Evolutionary conservation across 768 basidiomycete genomes (phyloP), one percentile per base, ranked within the genome.

Genomic region (Asterophora lycoperdoides): DNA sequence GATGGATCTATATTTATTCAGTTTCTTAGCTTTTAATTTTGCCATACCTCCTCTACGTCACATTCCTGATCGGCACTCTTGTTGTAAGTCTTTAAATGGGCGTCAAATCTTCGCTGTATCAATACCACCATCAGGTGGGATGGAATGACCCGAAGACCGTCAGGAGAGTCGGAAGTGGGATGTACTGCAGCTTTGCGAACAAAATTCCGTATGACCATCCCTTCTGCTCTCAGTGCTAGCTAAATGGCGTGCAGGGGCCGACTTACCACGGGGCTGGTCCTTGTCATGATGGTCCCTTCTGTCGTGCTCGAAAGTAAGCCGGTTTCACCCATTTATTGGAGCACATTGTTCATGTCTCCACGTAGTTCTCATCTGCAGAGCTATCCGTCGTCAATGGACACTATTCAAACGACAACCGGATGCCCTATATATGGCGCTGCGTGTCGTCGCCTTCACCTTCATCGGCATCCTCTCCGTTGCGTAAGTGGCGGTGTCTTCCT

Each of bases 101-200:
- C 10, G 6, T 6, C 23, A 23, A 19, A 1, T 7, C n/a, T 3
- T 1, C 19, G 5, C 1, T 6, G 30, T 14, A 20, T 15, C 47
- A 14, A 42, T 15, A 30, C 17, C 13, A 36, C 23, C 4, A 26
- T 8, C 10, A 61, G 60, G 19, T 52, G 15, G 60, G 60, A 9
- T 51, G 55, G 14, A 30, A 23, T 17, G 42, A 58, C 41, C 53
- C 60, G 2, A 10, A 17, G 1, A 30, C 36, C 5, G 58, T 60
- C 8, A 20, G 18, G n/a, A 33, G 59, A 33, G 59, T 58, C 17
- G 52, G 55, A 14, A 60, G 56, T 39, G 60, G 58, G 29, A 62
- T 62, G 60, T 62, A 62, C 43, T 62, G 60, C 44, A 59, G 54
- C 26, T 53, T 60, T 13, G 48, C 54, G 32, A 48, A 56, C 37